Percentiles rank a stretch among this genome's conserved stretches.
These are phyloP conservation scores for Boletus eberwhitei DNA, from an alignment of 768 basidiomycete genomes.

Conservation along the genomic window DNA sequence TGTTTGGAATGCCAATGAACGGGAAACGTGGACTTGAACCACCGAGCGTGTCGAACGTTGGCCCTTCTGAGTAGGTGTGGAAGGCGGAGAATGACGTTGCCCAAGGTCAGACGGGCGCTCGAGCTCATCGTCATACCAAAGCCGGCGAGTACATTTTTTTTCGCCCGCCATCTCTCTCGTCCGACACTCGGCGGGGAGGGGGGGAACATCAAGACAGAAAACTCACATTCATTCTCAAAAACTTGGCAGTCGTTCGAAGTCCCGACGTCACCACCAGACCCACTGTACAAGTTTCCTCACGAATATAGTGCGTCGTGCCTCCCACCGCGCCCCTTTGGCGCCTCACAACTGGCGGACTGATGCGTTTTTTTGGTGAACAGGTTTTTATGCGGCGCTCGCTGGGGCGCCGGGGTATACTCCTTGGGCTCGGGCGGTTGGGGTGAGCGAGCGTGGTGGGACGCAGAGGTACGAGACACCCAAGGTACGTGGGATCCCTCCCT, in stretches of 20 bases:
- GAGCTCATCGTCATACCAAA: constrained; percentile 29
- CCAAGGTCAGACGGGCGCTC: constrained; percentile 14
- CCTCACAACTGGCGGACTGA: neutral
- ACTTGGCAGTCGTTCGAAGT: constrained; percentile 23
- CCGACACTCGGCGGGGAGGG: too few relatives aligned
- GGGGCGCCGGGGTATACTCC: constrained; percentile 17
- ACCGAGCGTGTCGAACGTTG: too few relatives aligned
- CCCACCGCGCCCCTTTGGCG: neutral
- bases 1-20: constrained; percentile 9
- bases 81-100: constrained; percentile 4
- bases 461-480: neutral
- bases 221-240: too few relatives aligned
- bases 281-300: constrained; percentile 24
- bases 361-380: constrained; percentile 1
- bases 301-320: constrained; percentile 15
- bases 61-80: too few relatives aligned
- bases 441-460: neutral
- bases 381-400: constrained; percentile 22
- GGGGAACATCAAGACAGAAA: neutral
- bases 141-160: constrained; percentile 19
- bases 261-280: constrained; percentile 25
- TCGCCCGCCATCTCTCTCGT: neutral
- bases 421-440: neutral
- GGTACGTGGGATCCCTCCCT: neutral
- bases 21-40: neutral